Conservation (phyloP, 2,329 filamentous ascomycete species). For the Curvularia eragrostidis region DNA sequence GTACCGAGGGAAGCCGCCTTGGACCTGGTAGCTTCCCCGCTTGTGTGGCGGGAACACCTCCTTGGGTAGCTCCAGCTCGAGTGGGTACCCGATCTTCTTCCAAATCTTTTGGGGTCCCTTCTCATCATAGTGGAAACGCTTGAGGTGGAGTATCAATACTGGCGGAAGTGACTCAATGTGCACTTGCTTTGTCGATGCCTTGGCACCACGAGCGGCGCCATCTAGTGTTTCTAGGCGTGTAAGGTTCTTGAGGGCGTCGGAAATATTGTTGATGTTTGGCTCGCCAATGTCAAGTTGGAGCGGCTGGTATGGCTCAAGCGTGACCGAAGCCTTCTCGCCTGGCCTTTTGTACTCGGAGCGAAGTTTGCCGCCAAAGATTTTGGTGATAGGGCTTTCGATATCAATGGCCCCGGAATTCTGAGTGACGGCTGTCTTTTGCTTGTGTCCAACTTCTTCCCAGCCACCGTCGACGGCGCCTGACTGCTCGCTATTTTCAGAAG, state of each 20-base stretch:
- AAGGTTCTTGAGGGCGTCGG: conserved; percentile 85
- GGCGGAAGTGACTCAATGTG: conserved; percentile 92
- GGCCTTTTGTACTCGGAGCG: conserved; percentile 88
- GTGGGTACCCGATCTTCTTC: conserved; percentile 95
- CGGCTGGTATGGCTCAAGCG: conserved; percentile 90
- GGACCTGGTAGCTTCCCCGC: conserved; percentile 68
- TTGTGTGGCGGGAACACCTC: conserved; percentile 84
- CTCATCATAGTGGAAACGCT: conserved; percentile 95
- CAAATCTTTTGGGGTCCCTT: conserved; percentile 95
- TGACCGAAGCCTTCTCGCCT: conserved; percentile 88
- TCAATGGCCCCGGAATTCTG: conserved; percentile 79
- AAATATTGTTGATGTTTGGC: conserved; percentile 84
- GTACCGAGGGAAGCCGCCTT: conserved; percentile 80
- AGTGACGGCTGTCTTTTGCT: conserved; percentile 85
- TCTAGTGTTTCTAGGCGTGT: conserved; percentile 85
- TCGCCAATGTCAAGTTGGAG: conserved; percentile 94
- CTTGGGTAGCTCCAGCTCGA: conserved; percentile 91
- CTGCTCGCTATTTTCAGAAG: conserved; percentile 55
- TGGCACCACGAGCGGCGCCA: conserved; percentile 78
- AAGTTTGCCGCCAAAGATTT: conserved; percentile 91
- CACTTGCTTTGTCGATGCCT: conserved; percentile 87
- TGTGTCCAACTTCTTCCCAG: conserved; percentile 95
- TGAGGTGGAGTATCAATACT: conserved; percentile 91
- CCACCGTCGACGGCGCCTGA: conserved; percentile 63
- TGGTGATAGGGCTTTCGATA: conserved; percentile 82